These are phyloP conservation scores for Agrocybe chaxingu DNA, from an alignment of 768 basidiomycete genomes.

Conservation along the genomic window DNA sequence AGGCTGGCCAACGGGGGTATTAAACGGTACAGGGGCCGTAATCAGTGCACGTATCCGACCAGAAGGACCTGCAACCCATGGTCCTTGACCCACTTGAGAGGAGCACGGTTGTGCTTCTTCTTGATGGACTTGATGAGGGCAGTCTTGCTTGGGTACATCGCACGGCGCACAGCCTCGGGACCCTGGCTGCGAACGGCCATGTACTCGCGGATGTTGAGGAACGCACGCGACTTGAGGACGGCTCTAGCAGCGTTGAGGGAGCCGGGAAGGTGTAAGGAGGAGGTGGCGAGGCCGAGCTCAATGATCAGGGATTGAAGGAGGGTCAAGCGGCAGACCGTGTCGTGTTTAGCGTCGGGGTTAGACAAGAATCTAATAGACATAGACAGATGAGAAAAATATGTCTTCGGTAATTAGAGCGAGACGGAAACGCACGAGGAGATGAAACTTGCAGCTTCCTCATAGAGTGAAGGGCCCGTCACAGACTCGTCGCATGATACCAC, in stretches of 20 bases:
- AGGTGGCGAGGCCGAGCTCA: constrained; percentile 63
- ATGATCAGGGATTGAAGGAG: constrained; percentile 73
- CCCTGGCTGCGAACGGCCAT: constrained; percentile 63
- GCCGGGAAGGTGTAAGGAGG: constrained; percentile 39
- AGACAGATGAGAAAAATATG: neutral
- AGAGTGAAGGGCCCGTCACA: constrained; percentile 31
- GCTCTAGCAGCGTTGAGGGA: constrained; percentile 67
- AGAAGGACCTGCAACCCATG: constrained; percentile 63
- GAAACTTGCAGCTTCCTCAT: constrained; percentile 57
- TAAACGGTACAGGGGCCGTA: neutral
- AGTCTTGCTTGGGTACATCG: constrained; percentile 59
- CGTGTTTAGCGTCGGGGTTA: constrained; percentile 39
- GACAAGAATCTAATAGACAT: constrained; percentile 43
- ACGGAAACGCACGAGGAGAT: constrained; percentile 54
- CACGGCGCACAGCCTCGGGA: constrained; percentile 52
- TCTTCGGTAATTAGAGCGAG: neutral
- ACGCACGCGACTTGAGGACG: constrained; percentile 60
- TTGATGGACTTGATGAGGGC: constrained; percentile 62
- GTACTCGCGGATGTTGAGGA: constrained; percentile 74
- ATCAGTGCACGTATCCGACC: constrained; percentile 44
- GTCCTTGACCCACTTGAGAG: constrained; percentile 60
- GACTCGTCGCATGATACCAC: constrained; percentile 29
- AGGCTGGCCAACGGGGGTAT: neutral
- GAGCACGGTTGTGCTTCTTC: constrained; percentile 37
- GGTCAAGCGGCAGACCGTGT: constrained; percentile 47